Percentiles rank a stretch among this genome's conserved stretches.
Conservation (phyloP, 2,329 filamentous ascomycete species). For the Sarocladiaceae sp. region DNA sequence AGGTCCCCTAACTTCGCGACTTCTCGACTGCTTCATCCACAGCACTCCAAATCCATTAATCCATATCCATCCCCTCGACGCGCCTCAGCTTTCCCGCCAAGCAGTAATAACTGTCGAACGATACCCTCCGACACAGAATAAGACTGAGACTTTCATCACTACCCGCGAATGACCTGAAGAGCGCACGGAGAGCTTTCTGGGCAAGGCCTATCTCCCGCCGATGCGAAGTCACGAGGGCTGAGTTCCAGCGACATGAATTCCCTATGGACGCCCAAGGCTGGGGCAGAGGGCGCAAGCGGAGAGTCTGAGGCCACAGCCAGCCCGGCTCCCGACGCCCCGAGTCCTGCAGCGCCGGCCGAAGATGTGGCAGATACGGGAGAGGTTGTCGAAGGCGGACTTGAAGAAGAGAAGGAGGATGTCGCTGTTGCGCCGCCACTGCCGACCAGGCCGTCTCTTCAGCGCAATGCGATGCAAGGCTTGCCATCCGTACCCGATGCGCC, state of each 20-base stretch:
- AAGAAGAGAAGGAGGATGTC: slow-evolving; percentile 29
- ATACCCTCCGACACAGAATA: not conserved
- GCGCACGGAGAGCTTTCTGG: not conserved
- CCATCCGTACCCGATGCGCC: slow-evolving; percentile 23
- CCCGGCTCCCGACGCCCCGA: not conserved
- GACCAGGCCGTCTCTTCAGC: slow-evolving; percentile 22
- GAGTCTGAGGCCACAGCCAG: not conserved
- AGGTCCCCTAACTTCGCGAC: not conserved
- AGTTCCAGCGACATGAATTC: slow-evolving; percentile 1
- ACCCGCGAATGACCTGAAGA: not conserved
- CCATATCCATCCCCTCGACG: too few species aligned
- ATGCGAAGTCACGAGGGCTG: slow-evolving; percentile 8
- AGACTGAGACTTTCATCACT: not conserved
- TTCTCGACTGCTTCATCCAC: slow-evolving; percentile 2
- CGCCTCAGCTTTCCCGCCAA: too few species aligned
- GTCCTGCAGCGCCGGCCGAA: slow-evolving; percentile 18
- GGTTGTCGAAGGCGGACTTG: slow-evolving; percentile 23
- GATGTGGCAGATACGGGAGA: slow-evolving; percentile 41
- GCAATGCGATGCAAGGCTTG: slow-evolving; percentile 22
- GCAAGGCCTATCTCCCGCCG: not conserved
- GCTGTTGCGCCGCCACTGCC: slow-evolving; percentile 22
- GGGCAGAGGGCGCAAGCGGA: not conserved
- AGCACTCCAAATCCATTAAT: too few species aligned
- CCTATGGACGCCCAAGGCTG: not conserved
- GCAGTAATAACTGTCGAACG: too few species aligned